Evolutionary conservation across 148 eudicot species (phyloP).

Genomic region (Rhododendron vialii): DNA sequence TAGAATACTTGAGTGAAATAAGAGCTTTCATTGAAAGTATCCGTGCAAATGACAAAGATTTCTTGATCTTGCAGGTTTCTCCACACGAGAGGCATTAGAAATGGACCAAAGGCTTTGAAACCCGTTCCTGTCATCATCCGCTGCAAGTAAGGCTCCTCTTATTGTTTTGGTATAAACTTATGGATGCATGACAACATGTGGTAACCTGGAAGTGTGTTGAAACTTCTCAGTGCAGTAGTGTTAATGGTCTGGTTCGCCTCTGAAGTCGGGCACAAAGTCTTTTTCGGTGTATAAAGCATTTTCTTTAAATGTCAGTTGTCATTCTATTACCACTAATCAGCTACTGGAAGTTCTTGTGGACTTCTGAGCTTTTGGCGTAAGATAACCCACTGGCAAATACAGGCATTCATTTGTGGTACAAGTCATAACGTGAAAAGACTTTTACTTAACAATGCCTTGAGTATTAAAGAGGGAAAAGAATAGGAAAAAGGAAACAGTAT

Average conservation of each 20-base stretch:
- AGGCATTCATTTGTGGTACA: not conserved
- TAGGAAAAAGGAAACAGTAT: not conserved
- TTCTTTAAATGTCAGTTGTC: not conserved
- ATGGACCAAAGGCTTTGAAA: slow-evolving; percentile 92
- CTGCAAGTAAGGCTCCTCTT: slow-evolving; percentile 60
- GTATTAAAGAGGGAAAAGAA: not conserved
- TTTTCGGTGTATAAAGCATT: not conserved
- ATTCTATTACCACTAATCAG: not conserved
- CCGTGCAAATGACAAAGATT: not conserved
- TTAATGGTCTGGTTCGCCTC: not conserved
- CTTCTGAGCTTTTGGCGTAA: not conserved
- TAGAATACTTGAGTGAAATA: not conserved
- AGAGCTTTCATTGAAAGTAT: not conserved
- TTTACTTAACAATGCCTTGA: not conserved
- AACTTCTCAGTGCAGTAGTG: not conserved
- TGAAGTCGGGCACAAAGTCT: not conserved
- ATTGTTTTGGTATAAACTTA: not conserved
- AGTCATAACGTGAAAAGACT: not conserved
- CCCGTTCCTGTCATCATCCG: slow-evolving; percentile 84
- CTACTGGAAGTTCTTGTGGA: not conserved
- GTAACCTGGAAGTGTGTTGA: not conserved
- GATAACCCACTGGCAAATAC: not conserved
- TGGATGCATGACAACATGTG: not conserved
- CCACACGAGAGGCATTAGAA: slow-evolving; percentile 73
- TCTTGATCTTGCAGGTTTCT: slow-evolving; percentile 44